These are phyloP conservation scores for Diaporthe sp. DNA, from an alignment of 2,329 filamentous ascomycete species.

Conservation along the genomic window DNA sequence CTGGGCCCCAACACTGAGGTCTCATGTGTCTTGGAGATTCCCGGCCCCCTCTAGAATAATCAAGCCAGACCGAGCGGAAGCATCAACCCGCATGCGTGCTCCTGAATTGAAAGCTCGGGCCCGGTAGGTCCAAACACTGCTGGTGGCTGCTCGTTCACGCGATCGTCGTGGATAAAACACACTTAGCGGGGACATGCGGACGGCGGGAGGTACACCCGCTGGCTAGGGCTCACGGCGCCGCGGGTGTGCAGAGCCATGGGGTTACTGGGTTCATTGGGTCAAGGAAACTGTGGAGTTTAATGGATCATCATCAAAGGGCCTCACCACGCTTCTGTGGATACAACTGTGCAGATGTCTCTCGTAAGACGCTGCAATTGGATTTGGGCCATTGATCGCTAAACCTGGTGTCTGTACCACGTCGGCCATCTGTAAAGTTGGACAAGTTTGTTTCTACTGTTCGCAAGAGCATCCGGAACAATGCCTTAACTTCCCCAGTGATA, in stretches of 20 bases:
- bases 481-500: neutral
- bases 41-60: neutral
- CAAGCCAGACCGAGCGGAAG: neutral
- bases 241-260: neutral
- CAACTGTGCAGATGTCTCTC: neutral
- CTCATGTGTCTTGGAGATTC: too few relatives aligned
- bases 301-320: slow-evolving; percentile 15
- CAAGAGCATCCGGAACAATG: neutral
- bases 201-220: neutral
- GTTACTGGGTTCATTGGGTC: neutral
- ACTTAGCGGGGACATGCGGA: neutral
- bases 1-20: neutral
- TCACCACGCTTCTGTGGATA: neutral
- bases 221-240: neutral
- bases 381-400: neutral
- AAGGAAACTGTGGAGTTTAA: slow-evolving; percentile 1
- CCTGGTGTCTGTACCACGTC: neutral
- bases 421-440: neutral
- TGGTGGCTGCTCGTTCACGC: neutral
- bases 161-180: neutral
- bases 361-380: neutral
- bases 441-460: neutral
- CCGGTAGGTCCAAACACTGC: neutral
- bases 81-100: neutral
- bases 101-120: neutral